phyloP scores from a whole-genome alignment of 2,329 filamentous ascomycete species.

The Fusarium anthophilum region DNA sequence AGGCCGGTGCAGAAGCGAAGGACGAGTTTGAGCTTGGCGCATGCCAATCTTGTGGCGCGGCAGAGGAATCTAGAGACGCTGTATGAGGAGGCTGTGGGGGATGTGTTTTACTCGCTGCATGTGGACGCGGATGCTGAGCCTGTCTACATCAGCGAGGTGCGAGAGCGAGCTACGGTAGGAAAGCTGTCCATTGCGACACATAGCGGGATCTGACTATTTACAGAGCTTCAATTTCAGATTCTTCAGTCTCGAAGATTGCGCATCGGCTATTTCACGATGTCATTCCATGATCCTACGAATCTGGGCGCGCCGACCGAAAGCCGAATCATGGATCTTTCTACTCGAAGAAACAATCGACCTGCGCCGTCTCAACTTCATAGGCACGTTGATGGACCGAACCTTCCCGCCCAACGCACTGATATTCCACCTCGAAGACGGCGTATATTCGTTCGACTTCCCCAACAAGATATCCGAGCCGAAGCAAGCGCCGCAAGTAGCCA shows the following conservation, averaged over 20 bases:
- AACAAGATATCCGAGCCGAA: slow-evolving; percentile 60
- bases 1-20: slow-evolving; percentile 50
- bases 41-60: slow-evolving; percentile 59
- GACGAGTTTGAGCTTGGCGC: slow-evolving; percentile 60
- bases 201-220: not conserved
- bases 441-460: slow-evolving; percentile 82
- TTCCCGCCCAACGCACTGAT: slow-evolving; percentile 85
- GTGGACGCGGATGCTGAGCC: slow-evolving; percentile 72
- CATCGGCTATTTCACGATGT: slow-evolving; percentile 70
- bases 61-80: slow-evolving; percentile 82
- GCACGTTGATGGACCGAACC: slow-evolving; percentile 73
- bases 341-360: slow-evolving; percentile 79
- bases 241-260: slow-evolving; percentile 77
- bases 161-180: slow-evolving; percentile 75
- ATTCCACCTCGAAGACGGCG: slow-evolving; percentile 85
- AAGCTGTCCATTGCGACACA: not conserved
- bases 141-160: slow-evolving; percentile 88
- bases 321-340: slow-evolving; percentile 66
- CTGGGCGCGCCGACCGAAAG: slow-evolving; percentile 72
- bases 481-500: slow-evolving; percentile 62
- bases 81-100: slow-evolving; percentile 76
- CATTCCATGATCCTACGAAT: slow-evolving; percentile 74
- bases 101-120: slow-evolving; percentile 90
- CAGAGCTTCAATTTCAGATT: slow-evolving; percentile 88
- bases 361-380: slow-evolving; percentile 79